Evolutionary conservation across 768 basidiomycete species (phyloP), one percentile per base, ranked within the genome.

Genomic region (Panaeolus cyanescens): DNA sequence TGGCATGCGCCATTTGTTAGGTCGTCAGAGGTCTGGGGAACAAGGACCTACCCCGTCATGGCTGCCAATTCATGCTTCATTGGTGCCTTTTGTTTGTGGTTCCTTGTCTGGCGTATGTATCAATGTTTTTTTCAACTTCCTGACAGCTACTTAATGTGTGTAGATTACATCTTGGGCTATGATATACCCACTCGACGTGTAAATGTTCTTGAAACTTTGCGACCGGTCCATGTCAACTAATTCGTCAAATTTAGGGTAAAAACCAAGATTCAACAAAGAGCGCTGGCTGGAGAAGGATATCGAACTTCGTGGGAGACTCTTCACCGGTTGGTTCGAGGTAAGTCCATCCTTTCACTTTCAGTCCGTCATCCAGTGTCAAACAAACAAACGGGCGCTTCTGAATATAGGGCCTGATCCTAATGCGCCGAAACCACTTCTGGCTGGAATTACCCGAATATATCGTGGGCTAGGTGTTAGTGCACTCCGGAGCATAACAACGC

Each of bases 181-280:
- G 31, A 96, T 98, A 61, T 98, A 98, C 80, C 95, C 95, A 12
- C 83, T 96, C 56, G 95, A 96, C 71, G 95, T 96, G 91, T 92
- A 77, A 74, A 88, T 75, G 33, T 22, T 56, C 37, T 57, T 50
- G 32, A 36, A 33, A 30, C 20, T 56, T 39, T 36, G 45, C 40
- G 45, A 50, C 65, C 3, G 39, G 8, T 42, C 4, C 37, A 54
- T 30, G 12, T 37, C 32, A 62, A 37, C 55, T 36, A 55, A 63
- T 59, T 58, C 37, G 60, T 65, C 40, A 67, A 59, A 32, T 63
- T 19, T 64, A 93, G 91, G 40, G 91, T 95, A 45, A 94, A 96
- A 83, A 98, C 96, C 0, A 96, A 96, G 76, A 82, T 96, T n/a
- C 96, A 98, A 73, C 92, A 96, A 74, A 87, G 96, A 56, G 88